Evolutionary conservation across 352 stramenopile genomes (phyloP), one percentile per base, ranked within the genome.

Genomic region (Phytophthora pinifolia): DNA sequence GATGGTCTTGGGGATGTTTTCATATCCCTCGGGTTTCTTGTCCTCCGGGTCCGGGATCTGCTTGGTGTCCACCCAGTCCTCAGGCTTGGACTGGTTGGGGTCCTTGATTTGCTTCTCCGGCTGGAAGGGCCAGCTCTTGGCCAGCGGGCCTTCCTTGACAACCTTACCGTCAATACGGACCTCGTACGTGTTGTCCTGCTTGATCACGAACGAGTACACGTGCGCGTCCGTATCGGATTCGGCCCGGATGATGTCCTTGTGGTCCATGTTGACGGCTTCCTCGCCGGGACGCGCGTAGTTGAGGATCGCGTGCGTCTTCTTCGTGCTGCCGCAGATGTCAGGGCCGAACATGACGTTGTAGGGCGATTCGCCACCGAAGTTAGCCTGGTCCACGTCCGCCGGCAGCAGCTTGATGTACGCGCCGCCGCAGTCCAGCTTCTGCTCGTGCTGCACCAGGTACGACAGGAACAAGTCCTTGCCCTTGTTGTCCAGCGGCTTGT

Each of bases 311-410:
- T 99, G 98, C 4, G 96, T 99, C 62, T 96, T 94, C 58, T 96
- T 97, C 68, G 86, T 98, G 66, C 71, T 89, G 54, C 98, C 98
- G 67, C 98, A 99, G 34, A 99, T 96, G 72, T 99, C 98, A 3
- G 98, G 98, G 54, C 98, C 98, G 75, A 99, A 99, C 98, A 99
- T 99, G 68, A 99, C 84, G 36, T 71, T 64, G 72, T 99, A 99
- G 7, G 86, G 77, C 31, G 94, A 96, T 49, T 99, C 96, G 31
- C 96, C 96, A 49, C 92, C 94, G 73, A 99, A 99, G 34, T 82
- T 96, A 22, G 58, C 77, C 59, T 96, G 69, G 67, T 98, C 92
- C 55, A 98, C 88, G 25, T 87, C 80, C n/a, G 74, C 80, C 18
- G 93, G 86, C 35, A 99, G 72, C 42, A 99, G 86, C 79, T 99